Percentiles rank a stretch among this genome's conserved stretches.
Evolutionary conservation across 2,329 filamentous ascomycete species (phyloP).

Genomic region (Penicillium sp.): DNA sequence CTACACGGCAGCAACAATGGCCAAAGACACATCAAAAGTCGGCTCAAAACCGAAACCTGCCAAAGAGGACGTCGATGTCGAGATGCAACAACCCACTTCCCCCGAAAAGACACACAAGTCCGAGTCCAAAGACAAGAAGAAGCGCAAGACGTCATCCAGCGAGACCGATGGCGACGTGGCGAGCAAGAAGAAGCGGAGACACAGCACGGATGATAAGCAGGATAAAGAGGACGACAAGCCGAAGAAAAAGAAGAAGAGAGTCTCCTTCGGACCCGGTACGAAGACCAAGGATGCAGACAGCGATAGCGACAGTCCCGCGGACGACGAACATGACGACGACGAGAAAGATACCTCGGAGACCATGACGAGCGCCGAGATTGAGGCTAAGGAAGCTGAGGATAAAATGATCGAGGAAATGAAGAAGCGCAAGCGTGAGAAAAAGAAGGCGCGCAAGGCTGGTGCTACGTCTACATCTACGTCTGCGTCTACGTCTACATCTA

Average conservation of each 20-base stretch:
- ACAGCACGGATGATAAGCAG: conserved; percentile 22
- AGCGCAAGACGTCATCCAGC: conserved; percentile 32
- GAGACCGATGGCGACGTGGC: conserved; percentile 27
- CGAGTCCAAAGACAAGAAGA: conserved; percentile 34
- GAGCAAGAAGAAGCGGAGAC: conserved; percentile 32
- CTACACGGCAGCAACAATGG: conserved; percentile 26
- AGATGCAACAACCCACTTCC: conserved; percentile 13
- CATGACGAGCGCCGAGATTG: conserved; percentile 22
- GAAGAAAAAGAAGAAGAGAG: conserved; percentile 59
- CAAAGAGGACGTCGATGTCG: conserved; percentile 36
- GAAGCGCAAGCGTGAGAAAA: conserved; percentile 40
- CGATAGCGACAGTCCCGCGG: conserved; percentile 34
- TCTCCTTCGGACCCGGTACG: conserved; percentile 69
- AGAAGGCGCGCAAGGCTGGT: conserved; percentile 31
- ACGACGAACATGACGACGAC: conserved; percentile 27
- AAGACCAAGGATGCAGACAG: conserved; percentile 61
- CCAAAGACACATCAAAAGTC: conserved; percentile 50
- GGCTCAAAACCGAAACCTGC: conserved; percentile 65
- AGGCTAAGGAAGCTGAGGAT: conserved; percentile 25
- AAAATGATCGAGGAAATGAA: conserved; percentile 37
- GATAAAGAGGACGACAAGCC: conserved; percentile 23
- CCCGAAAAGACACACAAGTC: conserved; percentile 20
- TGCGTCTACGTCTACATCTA: conserved; percentile 9
- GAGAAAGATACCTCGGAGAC: conserved; percentile 18
- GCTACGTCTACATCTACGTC: conserved; percentile 13